phyloP scores from a whole-genome alignment of 306 rosid genomes.

The Cicer yamashitae region DNA sequence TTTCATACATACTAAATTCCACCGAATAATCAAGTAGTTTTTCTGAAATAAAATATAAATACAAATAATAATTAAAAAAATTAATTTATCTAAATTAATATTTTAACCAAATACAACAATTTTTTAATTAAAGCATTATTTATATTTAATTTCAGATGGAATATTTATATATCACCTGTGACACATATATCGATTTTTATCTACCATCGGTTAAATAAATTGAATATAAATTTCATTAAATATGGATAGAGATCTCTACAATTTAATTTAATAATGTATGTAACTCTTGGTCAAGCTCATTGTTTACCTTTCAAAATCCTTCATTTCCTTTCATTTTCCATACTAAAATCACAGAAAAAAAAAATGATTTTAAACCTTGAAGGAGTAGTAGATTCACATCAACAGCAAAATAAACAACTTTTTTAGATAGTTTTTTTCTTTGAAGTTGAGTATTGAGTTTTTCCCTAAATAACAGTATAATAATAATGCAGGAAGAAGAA shows the following conservation, averaged over 20 bases:
- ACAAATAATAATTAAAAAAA: too few relatives aligned
- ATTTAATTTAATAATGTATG: neutral
- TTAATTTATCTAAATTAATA: too few relatives aligned
- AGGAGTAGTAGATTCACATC: neutral
- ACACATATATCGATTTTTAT: too few relatives aligned
- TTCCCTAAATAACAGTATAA: constrained; percentile 5
- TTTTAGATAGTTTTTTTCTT: constrained; percentile 30
- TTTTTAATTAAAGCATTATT: too few relatives aligned
- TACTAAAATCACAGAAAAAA: neutral
- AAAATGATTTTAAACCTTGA: neutral
- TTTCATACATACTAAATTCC: too few relatives aligned
- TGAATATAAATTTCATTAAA: too few relatives aligned
- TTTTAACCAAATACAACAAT: too few relatives aligned
- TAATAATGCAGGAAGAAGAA: constrained; percentile 69
- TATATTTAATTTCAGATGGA: too few relatives aligned
- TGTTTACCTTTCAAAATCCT: constrained; percentile 24
- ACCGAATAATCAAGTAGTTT: too few relatives aligned
- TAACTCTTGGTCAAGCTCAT: constrained; percentile 26
- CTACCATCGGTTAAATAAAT: too few relatives aligned
- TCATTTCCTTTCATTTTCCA: neutral
- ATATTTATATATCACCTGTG: too few relatives aligned
- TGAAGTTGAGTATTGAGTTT: neutral
- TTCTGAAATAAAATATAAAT: too few relatives aligned
- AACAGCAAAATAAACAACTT: neutral
- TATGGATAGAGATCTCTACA: neutral